Evolutionary conservation across 257 asterid species (phyloP).

Genomic region (Solanum peruvianum): DNA sequence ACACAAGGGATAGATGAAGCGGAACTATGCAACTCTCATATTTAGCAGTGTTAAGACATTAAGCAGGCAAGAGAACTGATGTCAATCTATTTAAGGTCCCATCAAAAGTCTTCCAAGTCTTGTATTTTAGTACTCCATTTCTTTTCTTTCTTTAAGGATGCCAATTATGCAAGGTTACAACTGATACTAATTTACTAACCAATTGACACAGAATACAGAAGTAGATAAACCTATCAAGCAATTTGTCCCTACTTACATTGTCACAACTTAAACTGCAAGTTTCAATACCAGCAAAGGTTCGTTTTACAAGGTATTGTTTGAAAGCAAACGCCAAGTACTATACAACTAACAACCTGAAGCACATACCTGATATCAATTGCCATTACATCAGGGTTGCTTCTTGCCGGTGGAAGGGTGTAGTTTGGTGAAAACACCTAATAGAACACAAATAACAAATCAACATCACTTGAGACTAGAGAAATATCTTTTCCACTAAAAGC

Average conservation of each 20-base stretch:
- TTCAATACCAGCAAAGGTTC: background rate
- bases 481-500: background rate
- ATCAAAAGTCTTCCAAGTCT: background rate
- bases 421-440: constrained; percentile 50
- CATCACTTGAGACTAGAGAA: background rate
- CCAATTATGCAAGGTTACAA: background rate
- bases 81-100: background rate
- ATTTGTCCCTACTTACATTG: background rate
- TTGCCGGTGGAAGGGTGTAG: constrained; percentile 43
- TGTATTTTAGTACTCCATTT: background rate
- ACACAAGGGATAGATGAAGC: background rate
- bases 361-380: constrained; percentile 59
- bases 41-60: background rate
- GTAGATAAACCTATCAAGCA: background rate
- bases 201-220: background rate
- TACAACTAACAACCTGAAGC: background rate
- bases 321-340: background rate
- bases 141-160: background rate
- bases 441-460: background rate
- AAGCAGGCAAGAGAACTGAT: background rate
- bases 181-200: background rate
- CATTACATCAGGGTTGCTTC: constrained; percentile 40
- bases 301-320: background rate
- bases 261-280: background rate
- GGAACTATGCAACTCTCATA: background rate